These are phyloP conservation scores for Saccharomyces hybrid DNA, from an alignment of 1,139 yeast species.

Conservation along the genomic window DNA sequence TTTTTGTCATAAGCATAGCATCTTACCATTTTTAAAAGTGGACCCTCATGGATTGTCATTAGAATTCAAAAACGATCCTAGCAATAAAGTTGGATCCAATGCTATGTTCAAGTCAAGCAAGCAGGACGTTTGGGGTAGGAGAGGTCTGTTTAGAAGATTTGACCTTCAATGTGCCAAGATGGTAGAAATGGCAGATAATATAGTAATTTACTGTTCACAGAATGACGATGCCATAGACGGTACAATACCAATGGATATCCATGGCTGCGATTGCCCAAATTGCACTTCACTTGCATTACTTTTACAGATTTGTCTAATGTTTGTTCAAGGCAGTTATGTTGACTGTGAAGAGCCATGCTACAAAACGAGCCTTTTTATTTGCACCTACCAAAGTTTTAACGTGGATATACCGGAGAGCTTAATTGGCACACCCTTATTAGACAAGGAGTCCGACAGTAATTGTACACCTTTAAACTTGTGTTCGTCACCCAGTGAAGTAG, in stretches of 20 bases:
- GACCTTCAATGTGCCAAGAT: slow-evolving; percentile 30
- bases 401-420: slow-evolving; percentile 18
- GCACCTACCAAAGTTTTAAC: slow-evolving; percentile 7
- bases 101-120: background rate
- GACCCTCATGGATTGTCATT: background rate
- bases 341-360: slow-evolving; percentile 11
- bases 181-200: slow-evolving; percentile 24
- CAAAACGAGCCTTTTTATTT: slow-evolving; percentile 16
- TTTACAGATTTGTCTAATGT: slow-evolving; percentile 14
- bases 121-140: background rate
- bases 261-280: slow-evolving; percentile 11
- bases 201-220: slow-evolving; percentile 23
- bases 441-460: slow-evolving; percentile 13
- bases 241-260: slow-evolving; percentile 6
- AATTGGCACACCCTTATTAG: slow-evolving; percentile 25
- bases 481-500: slow-evolving; percentile 30
- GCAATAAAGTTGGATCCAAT: background rate
- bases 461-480: slow-evolving; percentile 20
- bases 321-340: slow-evolving; percentile 19
- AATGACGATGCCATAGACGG: background rate
- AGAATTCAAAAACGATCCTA: background rate
- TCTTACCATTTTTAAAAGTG: background rate
- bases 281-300: slow-evolving; percentile 18
- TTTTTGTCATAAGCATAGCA: background rate
- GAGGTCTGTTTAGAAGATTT: slow-evolving; percentile 28